Evolutionary conservation across 331 rosid genomes (phyloP).

Genomic region (Pyracantha coccinea): DNA sequence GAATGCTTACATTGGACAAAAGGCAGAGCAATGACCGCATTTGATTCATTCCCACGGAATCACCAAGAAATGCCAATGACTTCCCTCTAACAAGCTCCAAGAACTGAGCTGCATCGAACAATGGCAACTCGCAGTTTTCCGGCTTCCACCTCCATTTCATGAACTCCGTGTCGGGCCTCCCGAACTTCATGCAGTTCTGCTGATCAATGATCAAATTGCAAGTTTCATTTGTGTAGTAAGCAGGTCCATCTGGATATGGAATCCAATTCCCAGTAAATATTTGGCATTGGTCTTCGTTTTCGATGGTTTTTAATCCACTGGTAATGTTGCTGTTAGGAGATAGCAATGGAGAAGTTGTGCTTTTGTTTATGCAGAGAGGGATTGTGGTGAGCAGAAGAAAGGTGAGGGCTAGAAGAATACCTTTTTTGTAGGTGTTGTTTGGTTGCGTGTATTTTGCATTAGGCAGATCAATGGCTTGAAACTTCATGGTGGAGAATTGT

Average conservation of each 20-base stretch:
- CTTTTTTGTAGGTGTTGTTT: constrained; percentile 23
- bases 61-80: constrained; percentile 82
- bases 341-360: constrained; percentile 26
- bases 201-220: constrained; percentile 53
- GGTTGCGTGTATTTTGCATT: constrained; percentile 35
- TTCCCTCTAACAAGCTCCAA: constrained; percentile 64
- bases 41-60: constrained; percentile 87
- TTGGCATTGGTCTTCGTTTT: constrained; percentile 33
- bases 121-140: constrained; percentile 70
- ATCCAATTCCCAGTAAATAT: constrained; percentile 71
- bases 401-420: constrained; percentile 37
- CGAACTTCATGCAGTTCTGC: constrained; percentile 75
- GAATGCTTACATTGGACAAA: constrained; percentile 50
- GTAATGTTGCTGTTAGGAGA: constrained; percentile 14
- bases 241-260: constrained; percentile 36
- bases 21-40: constrained; percentile 86
- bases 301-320: constrained; percentile 10
- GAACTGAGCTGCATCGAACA: constrained; percentile 62
- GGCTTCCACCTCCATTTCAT: constrained; percentile 93
- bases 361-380: constrained; percentile 41
- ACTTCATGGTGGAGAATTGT: constrained; percentile 45
- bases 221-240: constrained; percentile 1
- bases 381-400: constrained; percentile 41
- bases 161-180: constrained; percentile 66
- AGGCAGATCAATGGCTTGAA: constrained; percentile 26